These are phyloP conservation scores for Wickerhamomyces ciferrii DNA, from an alignment of 805 yeast genomes.

Conservation along the genomic window DNA sequence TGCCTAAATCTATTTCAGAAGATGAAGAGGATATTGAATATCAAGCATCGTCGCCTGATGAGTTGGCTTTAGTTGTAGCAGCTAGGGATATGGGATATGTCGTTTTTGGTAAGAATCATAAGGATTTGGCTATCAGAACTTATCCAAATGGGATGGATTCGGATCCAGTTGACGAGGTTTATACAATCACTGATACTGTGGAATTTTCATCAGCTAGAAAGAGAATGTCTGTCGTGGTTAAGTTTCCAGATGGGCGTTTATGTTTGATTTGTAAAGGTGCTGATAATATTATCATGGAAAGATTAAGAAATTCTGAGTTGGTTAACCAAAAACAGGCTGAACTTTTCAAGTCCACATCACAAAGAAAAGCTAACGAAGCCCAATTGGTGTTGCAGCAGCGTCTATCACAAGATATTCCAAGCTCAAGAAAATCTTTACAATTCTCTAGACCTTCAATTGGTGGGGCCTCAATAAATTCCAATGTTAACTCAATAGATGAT, in stretches of 20 bases:
- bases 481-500: constrained; percentile 43
- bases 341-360: constrained; percentile 47
- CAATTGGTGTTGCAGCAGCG: constrained; percentile 59
- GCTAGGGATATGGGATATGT: constrained; percentile 94
- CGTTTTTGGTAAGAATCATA: constrained; percentile 64
- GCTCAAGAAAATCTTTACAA: constrained; percentile 26
- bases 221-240: constrained; percentile 87
- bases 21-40: constrained; percentile 55
- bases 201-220: constrained; percentile 87
- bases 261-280: constrained; percentile 93
- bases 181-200: constrained; percentile 71
- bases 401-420: constrained; percentile 34
- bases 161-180: constrained; percentile 60
- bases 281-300: constrained; percentile 80
- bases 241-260: constrained; percentile 69
- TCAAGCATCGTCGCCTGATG: constrained; percentile 97
- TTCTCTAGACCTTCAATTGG: constrained; percentile 25
- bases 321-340: constrained; percentile 66
- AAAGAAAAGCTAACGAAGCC: constrained; percentile 76
- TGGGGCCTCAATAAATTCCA: constrained; percentile 16
- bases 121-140: constrained; percentile 58
- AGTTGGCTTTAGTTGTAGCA: constrained; percentile 86
- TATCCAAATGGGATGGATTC: constrained; percentile 78
- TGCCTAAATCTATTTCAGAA: constrained; percentile 52
- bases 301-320: constrained; percentile 50